A percentile compares a stretch with the other conserved stretches of the same genome.
These are phyloP conservation scores for Trichoderma breve DNA, from an alignment of 2,329 filamentous ascomycete species.

Conservation along the genomic window DNA sequence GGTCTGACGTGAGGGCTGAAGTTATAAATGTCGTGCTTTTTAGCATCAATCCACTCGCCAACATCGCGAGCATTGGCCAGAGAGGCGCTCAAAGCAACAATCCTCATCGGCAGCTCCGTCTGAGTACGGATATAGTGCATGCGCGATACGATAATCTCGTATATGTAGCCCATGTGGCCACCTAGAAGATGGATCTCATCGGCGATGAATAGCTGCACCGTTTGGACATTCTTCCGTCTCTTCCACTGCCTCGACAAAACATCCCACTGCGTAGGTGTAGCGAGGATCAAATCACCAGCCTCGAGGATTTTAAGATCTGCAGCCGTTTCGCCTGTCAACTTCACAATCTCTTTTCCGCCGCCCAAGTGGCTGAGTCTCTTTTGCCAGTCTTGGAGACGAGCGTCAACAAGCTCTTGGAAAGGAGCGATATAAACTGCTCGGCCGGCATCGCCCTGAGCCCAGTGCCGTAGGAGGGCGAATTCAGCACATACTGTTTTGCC, in stretches of 20 bases:
- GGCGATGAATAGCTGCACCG: constrained; percentile 85
- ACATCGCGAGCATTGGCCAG: constrained; percentile 90
- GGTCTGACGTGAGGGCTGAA: constrained; percentile 91
- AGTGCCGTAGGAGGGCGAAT: constrained; percentile 86
- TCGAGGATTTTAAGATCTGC: constrained; percentile 88
- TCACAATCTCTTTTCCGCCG: constrained; percentile 86
- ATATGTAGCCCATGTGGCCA: constrained; percentile 80
- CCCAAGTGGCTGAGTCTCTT: constrained; percentile 68
- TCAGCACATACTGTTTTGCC: constrained; percentile 97
- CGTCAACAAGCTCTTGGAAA: constrained; percentile 88
- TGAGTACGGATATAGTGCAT: constrained; percentile 96
- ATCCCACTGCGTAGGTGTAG: constrained; percentile 94
- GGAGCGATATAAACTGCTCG: constrained; percentile 92
- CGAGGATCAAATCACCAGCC: constrained; percentile 82
- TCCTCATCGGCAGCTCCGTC: constrained; percentile 78
- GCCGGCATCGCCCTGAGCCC: constrained; percentile 58
- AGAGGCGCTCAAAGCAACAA: constrained; percentile 87
- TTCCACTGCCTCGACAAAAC: constrained; percentile 95
- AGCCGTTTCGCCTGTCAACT: constrained; percentile 89
- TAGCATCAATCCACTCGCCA: constrained; percentile 96
- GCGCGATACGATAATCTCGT: constrained; percentile 94
- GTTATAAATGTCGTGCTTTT: constrained; percentile 98
- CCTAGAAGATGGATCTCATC: constrained; percentile 95
- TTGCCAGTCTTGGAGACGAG: constrained; percentile 79
- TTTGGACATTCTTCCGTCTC: constrained; percentile 90